Percentiles rank a stretch among this genome's conserved stretches.
Evolutionary conservation across 768 basidiomycete genomes (phyloP).

Genomic region (Leucocoprinus sp.): DNA sequence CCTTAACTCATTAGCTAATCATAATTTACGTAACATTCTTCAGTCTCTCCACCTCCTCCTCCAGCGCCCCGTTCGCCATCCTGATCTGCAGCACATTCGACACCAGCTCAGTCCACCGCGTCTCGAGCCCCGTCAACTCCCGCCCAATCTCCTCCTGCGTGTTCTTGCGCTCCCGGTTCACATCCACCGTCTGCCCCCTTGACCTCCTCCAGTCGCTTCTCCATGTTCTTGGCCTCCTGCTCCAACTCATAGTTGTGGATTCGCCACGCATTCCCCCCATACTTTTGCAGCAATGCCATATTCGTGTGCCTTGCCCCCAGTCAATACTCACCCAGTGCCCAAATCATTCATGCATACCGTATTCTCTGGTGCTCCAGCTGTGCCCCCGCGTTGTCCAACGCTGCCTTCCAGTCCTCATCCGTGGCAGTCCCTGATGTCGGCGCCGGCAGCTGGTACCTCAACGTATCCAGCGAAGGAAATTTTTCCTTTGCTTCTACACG

Average conservation of each 20-base stretch:
- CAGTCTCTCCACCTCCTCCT: conserved; percentile 65
- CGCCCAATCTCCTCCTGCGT: conserved; percentile 63
- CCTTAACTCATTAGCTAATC: no score
- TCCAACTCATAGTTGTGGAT: conserved; percentile 87
- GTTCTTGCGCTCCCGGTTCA: conserved; percentile 88
- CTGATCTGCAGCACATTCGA: conserved; percentile 89
- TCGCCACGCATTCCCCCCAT: conserved; percentile 87
- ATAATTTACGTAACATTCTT: no score
- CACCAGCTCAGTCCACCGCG: conserved; percentile 88
- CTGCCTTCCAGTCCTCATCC: conserved; percentile 69
- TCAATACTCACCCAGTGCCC: not conserved
- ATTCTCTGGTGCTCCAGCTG: conserved; percentile 82
- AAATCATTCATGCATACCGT: conserved; percentile 38
- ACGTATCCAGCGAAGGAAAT: conserved; percentile 57
- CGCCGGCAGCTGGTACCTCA: conserved; percentile 67
- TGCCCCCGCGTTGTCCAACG: conserved; percentile 68
- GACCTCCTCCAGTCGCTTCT: conserved; percentile 67
- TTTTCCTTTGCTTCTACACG: conserved; percentile 65
- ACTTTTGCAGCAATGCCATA: conserved; percentile 71
- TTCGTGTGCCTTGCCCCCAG: conserved; percentile 60
- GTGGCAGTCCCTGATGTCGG: conserved; percentile 54
- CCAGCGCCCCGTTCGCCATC: conserved; percentile 87
- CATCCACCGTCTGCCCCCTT: conserved; percentile 71
- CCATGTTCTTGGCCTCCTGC: conserved; percentile 61
- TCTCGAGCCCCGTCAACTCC: conserved; percentile 76